Conservation (phyloP, 2,329 filamentous ascomycete genomes). For the Colletotrichum paranaense region DNA sequence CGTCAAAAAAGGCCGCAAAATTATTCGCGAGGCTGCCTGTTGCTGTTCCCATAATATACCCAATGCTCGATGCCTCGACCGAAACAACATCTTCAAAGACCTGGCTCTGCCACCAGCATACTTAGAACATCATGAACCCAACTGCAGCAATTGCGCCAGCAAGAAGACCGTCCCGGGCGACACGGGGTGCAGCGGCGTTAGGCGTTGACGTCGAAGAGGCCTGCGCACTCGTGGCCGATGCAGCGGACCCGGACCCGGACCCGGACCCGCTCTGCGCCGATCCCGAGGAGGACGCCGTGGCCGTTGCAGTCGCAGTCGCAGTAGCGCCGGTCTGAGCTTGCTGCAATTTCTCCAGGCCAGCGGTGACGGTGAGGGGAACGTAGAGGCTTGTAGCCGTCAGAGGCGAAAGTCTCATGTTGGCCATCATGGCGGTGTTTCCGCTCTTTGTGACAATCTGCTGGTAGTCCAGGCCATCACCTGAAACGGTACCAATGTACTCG, state of each 20-base stretch:
- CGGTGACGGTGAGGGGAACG: constrained; percentile 50
- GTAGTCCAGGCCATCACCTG: not conserved
- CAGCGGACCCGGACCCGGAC: not conserved
- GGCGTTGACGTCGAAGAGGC: constrained; percentile 37
- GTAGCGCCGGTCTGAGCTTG: constrained; percentile 19
- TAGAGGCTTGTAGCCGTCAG: constrained; percentile 36
- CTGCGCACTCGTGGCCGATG: not conserved
- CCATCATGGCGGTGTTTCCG: not conserved
- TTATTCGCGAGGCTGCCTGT: not conserved
- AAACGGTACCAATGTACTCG: constrained; percentile 6
- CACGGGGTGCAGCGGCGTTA: constrained; percentile 46
- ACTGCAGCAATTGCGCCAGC: constrained; percentile 47
- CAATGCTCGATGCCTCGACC: not conserved
- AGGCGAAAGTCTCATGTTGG: not conserved
- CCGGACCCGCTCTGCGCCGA: constrained; percentile 9
- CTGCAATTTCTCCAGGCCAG: constrained; percentile 49
- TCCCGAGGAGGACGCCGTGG: constrained; percentile 24
- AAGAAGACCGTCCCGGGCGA: constrained; percentile 48
- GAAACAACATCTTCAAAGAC: not conserved
- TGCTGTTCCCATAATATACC: not conserved
- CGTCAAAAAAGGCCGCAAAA: not conserved
- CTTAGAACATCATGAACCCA: constrained; percentile 49
- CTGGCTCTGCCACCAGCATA: not conserved
- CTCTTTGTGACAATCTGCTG: not conserved
- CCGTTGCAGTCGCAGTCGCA: constrained; percentile 26